Base-by-base conservation (phyloP, 148 eudicot genomes). In the Vaccinium vitisidaea region DNA sequence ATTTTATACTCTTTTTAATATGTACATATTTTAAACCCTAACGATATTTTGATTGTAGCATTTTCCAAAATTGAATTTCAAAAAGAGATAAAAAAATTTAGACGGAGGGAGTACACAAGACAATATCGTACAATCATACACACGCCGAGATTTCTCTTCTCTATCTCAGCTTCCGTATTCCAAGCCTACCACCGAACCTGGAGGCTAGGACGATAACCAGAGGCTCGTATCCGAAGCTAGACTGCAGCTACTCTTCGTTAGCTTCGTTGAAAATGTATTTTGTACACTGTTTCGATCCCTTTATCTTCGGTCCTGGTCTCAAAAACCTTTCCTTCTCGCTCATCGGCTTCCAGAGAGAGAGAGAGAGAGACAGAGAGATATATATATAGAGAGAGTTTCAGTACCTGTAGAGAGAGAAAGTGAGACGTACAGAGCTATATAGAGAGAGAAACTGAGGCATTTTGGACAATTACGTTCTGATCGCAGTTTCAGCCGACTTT, bases 301-400 rank as follows among this genome's bases (percentile, higher is more conserved):
- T 89, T 89, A 82, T 89, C 82, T 70, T 82, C 86, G 75, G 54
- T 4, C 82, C 11, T 61, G 81, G 84, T 53, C 86, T 80, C 81
- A 65, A 80, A 55, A 80, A 0, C 70, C 76, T 50, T 49, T 59
- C 15, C 30, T 86, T 70, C 55, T 83, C 74, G 56, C 56, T 75
- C 85, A 30, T 75, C 85, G 79, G 54, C 69, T 52, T 70, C 23
- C 49, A 61, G 43, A 63, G 52, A 87, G 50, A 63, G 82, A 82
- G 50, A 73, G 79, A 30, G 76, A 25, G 56, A 27, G 18, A 71
- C 2, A 58, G 18, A 39, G 49, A 16, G 71, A 55, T 71, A 80
- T 32, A 61, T 73, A 21, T 71, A 27, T 25, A 32, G 54, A 43
- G 73, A 19, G n/a, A 67, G 56, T n/a, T 21, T 63, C 36, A 67